Conservation (phyloP, 257 asterid genomes). For the Nicotiana otophora region DNA sequence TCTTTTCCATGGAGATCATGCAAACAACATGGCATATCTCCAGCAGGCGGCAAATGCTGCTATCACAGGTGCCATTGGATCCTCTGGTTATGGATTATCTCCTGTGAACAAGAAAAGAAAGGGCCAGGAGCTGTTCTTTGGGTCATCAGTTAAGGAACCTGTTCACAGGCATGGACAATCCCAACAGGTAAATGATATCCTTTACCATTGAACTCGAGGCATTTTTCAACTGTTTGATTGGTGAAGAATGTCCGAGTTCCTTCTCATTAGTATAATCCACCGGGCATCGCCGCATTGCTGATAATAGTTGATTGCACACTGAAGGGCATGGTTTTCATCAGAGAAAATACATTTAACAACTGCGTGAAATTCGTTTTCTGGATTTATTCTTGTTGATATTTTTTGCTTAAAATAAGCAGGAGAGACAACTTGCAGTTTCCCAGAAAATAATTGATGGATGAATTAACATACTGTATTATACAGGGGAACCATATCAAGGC, state of each 20-base stretch:
- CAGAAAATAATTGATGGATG: conserved; percentile 6
- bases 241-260: conserved; percentile 4
- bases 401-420: background rate
- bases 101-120: conserved; percentile 73
- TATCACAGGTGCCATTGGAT: conserved; percentile 84
- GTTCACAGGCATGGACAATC: conserved; percentile 47
- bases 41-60: conserved; percentile 99
- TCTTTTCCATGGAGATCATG: conserved; percentile 76
- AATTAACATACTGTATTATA: conserved; percentile 1
- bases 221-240: conserved; percentile 11
- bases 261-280: background rate
- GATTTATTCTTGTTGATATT: background rate
- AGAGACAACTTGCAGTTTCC: background rate
- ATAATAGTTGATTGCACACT: background rate
- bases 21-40: conserved; percentile 53
- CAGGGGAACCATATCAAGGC: conserved; percentile 64
- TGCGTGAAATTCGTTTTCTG: background rate
- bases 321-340: background rate
- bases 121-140: conserved; percentile 63
- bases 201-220: conserved; percentile 12
- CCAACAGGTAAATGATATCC: conserved; percentile 51
- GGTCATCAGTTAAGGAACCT: conserved; percentile 49
- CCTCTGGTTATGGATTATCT: conserved; percentile 85
- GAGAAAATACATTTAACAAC: conserved; percentile 1
- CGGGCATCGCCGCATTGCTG: background rate